Evolutionary conservation across 108 stramenopile genomes (phyloP).

Genomic region (Parietichytrium sp.): DNA sequence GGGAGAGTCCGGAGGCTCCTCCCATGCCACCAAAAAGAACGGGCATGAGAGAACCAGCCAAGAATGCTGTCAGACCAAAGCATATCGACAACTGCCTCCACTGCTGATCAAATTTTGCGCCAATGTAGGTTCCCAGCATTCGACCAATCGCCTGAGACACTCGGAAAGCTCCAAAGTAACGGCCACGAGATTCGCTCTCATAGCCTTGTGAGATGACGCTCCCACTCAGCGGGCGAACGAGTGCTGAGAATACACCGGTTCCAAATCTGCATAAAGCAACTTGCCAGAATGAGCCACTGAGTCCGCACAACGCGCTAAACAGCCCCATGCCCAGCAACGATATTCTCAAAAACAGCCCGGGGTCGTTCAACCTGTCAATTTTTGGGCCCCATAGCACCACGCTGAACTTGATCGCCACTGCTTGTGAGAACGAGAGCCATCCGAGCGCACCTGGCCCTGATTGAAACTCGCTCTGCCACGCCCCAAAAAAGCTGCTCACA

Average conservation of each 20-base stretch:
- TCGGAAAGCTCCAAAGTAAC: neutral
- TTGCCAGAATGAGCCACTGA: neutral
- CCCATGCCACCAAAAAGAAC: neutral
- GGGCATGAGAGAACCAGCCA: neutral
- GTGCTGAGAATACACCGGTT: neutral
- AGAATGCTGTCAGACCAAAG: conserved; percentile 27
- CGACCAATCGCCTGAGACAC: conserved; percentile 7
- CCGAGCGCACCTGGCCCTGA: neutral
- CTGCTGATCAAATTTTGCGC: neutral
- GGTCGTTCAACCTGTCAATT: neutral
- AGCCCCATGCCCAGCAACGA: neutral
- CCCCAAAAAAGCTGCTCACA: neutral
- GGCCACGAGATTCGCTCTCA: neutral
- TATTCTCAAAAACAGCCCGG: neutral
- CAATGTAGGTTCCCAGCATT: neutral
- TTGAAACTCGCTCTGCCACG: neutral
- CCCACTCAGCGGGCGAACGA: neutral
- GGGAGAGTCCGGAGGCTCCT: neutral
- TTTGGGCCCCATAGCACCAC: conserved; percentile 18
- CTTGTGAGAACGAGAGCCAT: neutral
- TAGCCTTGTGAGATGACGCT: conserved; percentile 4
- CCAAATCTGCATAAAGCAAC: neutral
- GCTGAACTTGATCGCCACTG: neutral
- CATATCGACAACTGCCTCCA: neutral
- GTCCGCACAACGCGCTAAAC: neutral